Evolutionary conservation across 108 stramenopile species (phyloP).

Genomic region (Ochromonas danica): DNA sequence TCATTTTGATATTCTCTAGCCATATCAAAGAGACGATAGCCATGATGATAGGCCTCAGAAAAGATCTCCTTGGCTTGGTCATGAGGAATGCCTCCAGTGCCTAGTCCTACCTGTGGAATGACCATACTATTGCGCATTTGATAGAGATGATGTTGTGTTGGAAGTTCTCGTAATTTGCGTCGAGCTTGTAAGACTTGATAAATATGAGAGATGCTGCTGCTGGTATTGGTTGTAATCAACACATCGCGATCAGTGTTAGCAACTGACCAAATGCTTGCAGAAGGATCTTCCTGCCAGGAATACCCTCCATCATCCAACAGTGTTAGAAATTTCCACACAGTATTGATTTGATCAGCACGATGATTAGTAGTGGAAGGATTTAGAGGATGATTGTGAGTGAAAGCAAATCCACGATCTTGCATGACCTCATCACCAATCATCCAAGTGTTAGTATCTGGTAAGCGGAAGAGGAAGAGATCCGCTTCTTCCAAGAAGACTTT

Average conservation of each 20-base stretch:
- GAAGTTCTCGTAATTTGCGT: background rate
- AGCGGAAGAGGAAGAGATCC: background rate
- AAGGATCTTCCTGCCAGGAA: background rate
- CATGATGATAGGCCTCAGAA: background rate
- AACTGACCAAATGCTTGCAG: background rate
- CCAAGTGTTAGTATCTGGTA: background rate
- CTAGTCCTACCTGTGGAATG: background rate
- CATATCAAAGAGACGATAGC: constrained; percentile 29
- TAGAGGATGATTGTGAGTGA: background rate
- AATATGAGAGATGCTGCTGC: background rate
- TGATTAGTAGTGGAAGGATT: background rate
- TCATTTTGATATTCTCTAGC: constrained; percentile 33
- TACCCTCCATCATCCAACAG: background rate
- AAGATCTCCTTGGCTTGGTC: background rate
- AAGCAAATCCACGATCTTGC: background rate
- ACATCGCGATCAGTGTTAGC: background rate
- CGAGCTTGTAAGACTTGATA: background rate
- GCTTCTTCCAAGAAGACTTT: background rate
- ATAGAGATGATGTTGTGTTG: background rate
- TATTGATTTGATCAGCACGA: background rate
- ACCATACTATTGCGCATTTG: background rate
- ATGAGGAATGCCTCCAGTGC: constrained; percentile 14
- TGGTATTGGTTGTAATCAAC: background rate
- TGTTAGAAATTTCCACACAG: background rate
- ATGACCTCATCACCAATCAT: background rate